Evolutionary conservation across 805 yeast genomes (phyloP), one percentile per base, ranked within the genome.

Genomic region (Candida taoyuanica): DNA sequence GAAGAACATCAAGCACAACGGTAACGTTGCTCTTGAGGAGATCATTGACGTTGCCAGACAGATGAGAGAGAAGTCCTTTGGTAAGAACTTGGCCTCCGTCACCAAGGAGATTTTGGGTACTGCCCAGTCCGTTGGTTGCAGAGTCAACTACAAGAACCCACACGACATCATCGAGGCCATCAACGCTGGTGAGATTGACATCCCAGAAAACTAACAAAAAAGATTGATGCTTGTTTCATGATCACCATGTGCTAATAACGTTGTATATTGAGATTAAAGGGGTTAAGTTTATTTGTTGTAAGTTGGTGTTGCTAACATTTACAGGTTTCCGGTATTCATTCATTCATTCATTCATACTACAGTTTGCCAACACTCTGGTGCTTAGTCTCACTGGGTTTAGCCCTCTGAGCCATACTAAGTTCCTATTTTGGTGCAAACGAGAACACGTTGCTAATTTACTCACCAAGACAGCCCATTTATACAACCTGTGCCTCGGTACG

Each of bases 61-160:
- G 67, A 91, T 93, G 98, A 82, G 78, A 71, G 87, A 84, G 70
- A 93, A 93, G 78, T 88, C 97, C 52, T 87, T 93, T 72, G 96
- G 98, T 78, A 91, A 88, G 85, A 85, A 64, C 73, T 83, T 93
- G 70, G 87, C 94, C 55, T 93, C 97, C 49, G 96, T 93, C 60
- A 77, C 96, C 64, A 93, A 93, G 82, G 98, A 93, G 81, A 85
- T 93, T 67, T 84, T 93, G 69, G 98, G 98, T 73, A 93, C 98
- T 71, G 97, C 98, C 63, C 98, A 91, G 78, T 89, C 97, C 55
- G 94, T 93, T 66, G 98, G 98, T 65, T 89, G 96, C 78, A 89
- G 97, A 76, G 97, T 93, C 68, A 91, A 88, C 74, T 94, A 89
- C 76, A 91, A 93, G 82, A 91, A 91, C 82, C 96, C 98, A 60